Base-by-base conservation (phyloP, 169 alveolate species). In the Plasmodium gallinaceum region DNA sequence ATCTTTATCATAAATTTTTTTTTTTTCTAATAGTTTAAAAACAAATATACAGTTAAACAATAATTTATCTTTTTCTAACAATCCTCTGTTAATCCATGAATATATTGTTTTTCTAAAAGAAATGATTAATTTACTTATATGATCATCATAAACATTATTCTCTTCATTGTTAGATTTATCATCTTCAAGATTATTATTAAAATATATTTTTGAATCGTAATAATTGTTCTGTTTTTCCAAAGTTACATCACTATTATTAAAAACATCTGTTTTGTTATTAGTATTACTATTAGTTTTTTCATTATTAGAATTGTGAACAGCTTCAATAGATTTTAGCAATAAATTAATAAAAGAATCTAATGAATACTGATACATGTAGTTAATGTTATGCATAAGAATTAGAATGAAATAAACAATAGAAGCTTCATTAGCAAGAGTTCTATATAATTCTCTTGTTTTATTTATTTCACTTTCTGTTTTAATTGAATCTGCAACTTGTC, bases 341-440 rank as follows among this genome's bases (percentile, higher is more conserved):
- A 98, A 96, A 66, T 96, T 95, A 54, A 94, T 95, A 91, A 98
- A 98, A 48, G 98, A 94, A 91, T 98, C 99, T 65, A 98, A 95
- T 1, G 99, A 97, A 88, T 96, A 97, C 94, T 98, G 98, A 96
- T 98, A 98, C 99, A 98, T 98, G 92, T 97, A 98, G 88, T 97
- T 98, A 87, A 98, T 97, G 93, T 96, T 96, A 91, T 97, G 96
- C 70, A 98, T 95, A 88, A 97, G 96, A 52, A 98, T 97, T 69
- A 98, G 94, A 66, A 97, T 93, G 97, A 98, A 98, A 95, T 97
- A 98, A 58, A 98, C 96, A 98, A 97, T 97, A 24, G 99, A 97
- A 64, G 99, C 99, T 94, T 97, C 99, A 39, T 98, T 97, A 24
- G 99, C 99, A 0, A 97, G 98, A 8, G 98, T 95, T 94, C 99